A percentile compares a stretch with the other conserved stretches of the same genome.
Evolutionary conservation across 208 protist species (phyloP).

Genomic region (Trypanosoma cruzi): DNA sequence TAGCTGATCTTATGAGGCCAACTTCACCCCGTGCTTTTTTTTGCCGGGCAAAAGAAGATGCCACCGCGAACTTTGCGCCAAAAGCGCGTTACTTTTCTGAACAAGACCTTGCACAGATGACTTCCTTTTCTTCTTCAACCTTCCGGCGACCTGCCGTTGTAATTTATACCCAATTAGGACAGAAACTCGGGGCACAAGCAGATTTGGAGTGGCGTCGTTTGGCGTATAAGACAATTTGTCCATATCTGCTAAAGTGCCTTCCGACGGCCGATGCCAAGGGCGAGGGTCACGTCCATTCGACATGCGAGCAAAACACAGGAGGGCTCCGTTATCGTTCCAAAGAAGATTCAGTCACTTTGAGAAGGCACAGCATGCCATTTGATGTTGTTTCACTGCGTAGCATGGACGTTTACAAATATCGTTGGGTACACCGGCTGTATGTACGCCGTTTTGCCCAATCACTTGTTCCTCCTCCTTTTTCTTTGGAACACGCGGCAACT

Average conservation of each 20-base stretch:
- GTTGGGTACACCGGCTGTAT: constrained; percentile 81
- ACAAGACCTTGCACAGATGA: constrained; percentile 55
- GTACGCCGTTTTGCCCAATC: constrained; percentile 70
- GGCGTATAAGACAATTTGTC: constrained; percentile 72
- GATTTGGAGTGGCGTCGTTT: constrained; percentile 76
- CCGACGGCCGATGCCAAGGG: constrained; percentile 23
- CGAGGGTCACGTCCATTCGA: constrained; percentile 30
- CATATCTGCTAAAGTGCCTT: constrained; percentile 51
- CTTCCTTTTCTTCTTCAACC: constrained; percentile 41
- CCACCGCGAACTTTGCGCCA: neutral
- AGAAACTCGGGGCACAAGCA: constrained; percentile 76
- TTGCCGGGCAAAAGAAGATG: neutral
- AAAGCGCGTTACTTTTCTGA: constrained; percentile 31
- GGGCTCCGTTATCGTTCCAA: constrained; percentile 21
- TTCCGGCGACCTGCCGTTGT: constrained; percentile 80
- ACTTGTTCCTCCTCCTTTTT: constrained; percentile 24
- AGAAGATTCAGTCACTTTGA: neutral
- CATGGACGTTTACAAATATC: constrained; percentile 80
- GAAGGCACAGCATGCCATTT: constrained; percentile 42
- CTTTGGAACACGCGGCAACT: neutral
- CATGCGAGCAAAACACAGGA: constrained; percentile 13
- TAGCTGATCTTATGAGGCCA: constrained; percentile 1
- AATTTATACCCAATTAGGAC: constrained; percentile 84
- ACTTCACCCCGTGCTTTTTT: constrained; percentile 12
- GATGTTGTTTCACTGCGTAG: constrained; percentile 84